Conservation (phyloP, 345 rosid species). For the Pelargonium nanum region DNA sequence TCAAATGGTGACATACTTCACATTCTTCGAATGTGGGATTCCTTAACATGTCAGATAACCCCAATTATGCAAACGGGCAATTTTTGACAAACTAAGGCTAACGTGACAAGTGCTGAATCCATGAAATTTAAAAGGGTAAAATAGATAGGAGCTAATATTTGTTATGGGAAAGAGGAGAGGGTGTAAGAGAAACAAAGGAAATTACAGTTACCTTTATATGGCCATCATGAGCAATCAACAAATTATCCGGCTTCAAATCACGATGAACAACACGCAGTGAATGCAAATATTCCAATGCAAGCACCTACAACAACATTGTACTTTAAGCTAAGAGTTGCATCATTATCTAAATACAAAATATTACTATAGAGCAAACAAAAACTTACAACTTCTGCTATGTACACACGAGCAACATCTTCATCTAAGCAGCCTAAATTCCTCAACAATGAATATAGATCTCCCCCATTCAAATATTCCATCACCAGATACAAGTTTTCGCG, state of each 20-base stretch:
- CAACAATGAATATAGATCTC: constrained; percentile 88
- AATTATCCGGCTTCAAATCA: constrained; percentile 97
- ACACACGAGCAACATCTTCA: constrained; percentile 95
- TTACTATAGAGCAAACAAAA: constrained; percentile 1
- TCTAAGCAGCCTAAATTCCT: constrained; percentile 97
- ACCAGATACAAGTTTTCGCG: constrained; percentile 98
- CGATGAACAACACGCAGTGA: constrained; percentile 93
- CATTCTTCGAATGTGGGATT: no score
- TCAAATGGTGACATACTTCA: no score
- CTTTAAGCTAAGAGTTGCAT: neutral
- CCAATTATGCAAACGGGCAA: no score
- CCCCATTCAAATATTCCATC: constrained; percentile 99
- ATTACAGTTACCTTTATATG: constrained; percentile 69
- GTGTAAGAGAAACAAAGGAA: neutral
- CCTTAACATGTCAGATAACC: no score
- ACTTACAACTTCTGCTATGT: constrained; percentile 98
- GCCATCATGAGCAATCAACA: constrained; percentile 97
- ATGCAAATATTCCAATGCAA: constrained; percentile 93
- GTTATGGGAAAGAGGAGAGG: neutral
- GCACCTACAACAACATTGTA: constrained; percentile 45
- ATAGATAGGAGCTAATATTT: no score
- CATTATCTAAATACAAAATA: neutral
- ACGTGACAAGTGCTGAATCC: no score
- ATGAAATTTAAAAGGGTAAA: no score
- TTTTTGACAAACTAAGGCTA: no score